These are phyloP conservation scores for Phaeosphaeriaceae sp. DNA, from an alignment of 2,329 filamentous ascomycete genomes.

Conservation along the genomic window DNA sequence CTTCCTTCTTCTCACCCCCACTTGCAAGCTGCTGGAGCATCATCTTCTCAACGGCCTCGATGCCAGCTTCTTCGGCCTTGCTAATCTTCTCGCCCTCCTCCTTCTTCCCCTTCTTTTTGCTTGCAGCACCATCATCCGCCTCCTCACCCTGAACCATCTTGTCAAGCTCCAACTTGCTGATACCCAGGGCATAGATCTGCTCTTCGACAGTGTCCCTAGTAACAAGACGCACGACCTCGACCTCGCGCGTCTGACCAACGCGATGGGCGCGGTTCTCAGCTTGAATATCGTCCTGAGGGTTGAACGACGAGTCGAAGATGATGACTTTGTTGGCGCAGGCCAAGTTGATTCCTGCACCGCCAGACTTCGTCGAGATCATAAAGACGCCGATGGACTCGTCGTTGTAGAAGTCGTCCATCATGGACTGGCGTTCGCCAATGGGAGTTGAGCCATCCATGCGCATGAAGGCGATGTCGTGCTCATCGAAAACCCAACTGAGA, in stretches of 20 bases:
- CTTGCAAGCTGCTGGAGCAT: conserved; percentile 43
- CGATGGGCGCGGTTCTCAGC: conserved; percentile 96
- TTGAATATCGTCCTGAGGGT: conserved; percentile 97
- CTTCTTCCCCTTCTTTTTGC: conserved; percentile 23
- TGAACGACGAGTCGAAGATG: conserved; percentile 97
- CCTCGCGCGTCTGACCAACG: conserved; percentile 87
- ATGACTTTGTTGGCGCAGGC: conserved; percentile 97
- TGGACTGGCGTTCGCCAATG: conserved; percentile 81
- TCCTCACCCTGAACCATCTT: conserved; percentile 71
- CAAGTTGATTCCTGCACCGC: conserved; percentile 96
- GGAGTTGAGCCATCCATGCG: conserved; percentile 86
- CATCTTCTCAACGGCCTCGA: conserved; percentile 50
- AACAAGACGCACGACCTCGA: conserved; percentile 88
- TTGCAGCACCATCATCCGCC: conserved; percentile 43
- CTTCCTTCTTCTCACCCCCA: conserved; percentile 20
- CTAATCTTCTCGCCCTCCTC: conserved; percentile 38
- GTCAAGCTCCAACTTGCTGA: conserved; percentile 92
- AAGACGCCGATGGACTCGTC: conserved; percentile 85
- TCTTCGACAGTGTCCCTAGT: conserved; percentile 86
- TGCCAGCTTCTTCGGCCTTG: conserved; percentile 42
- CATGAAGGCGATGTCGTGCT: conserved; percentile 75
- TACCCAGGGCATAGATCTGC: conserved; percentile 87
- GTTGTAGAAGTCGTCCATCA: conserved; percentile 86
- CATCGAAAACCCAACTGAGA: conserved; percentile 79
- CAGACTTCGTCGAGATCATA: conserved; percentile 89